These are phyloP conservation scores for Suillus subalutaceus DNA, from an alignment of 768 basidiomycete genomes.

Conservation along the genomic window DNA sequence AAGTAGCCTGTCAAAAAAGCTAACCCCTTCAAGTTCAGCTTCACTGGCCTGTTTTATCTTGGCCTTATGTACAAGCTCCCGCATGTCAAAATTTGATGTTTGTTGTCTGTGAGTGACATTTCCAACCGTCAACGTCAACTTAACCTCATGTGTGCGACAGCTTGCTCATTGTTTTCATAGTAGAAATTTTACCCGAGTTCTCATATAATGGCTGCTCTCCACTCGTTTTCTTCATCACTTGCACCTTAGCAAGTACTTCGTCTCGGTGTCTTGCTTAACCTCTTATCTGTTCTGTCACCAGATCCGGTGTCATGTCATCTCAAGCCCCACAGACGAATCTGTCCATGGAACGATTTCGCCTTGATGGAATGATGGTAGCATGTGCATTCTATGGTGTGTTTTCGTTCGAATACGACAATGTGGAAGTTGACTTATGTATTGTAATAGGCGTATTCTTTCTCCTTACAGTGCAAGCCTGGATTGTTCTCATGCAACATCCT, in stretches of 20 bases:
- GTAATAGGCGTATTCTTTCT: conserved; percentile 25
- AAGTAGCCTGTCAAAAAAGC: no score
- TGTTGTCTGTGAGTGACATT: background rate
- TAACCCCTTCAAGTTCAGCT: no score
- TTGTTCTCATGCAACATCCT: conserved; percentile 11
- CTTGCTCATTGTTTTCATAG: background rate
- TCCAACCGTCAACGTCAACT: background rate
- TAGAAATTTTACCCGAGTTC: background rate
- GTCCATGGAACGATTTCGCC: conserved; percentile 30
- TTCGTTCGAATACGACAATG: background rate
- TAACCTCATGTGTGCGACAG: background rate
- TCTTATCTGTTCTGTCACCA: no score
- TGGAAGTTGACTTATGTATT: background rate
- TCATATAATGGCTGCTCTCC: background rate
- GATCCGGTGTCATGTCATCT: conserved; percentile 19
- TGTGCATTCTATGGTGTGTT: conserved; percentile 24
- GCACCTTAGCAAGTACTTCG: background rate
- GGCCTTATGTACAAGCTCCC: background rate
- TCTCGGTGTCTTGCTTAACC: background rate
- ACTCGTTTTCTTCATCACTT: background rate
- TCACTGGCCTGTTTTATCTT: no score
- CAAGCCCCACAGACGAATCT: conserved; percentile 21
- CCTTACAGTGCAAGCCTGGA: conserved; percentile 21
- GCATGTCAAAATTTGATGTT: background rate
- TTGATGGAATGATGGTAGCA: conserved; percentile 22